phyloP scores from a whole-genome alignment of 208 protist genomes.

The Naegleria fowleri region DNA sequence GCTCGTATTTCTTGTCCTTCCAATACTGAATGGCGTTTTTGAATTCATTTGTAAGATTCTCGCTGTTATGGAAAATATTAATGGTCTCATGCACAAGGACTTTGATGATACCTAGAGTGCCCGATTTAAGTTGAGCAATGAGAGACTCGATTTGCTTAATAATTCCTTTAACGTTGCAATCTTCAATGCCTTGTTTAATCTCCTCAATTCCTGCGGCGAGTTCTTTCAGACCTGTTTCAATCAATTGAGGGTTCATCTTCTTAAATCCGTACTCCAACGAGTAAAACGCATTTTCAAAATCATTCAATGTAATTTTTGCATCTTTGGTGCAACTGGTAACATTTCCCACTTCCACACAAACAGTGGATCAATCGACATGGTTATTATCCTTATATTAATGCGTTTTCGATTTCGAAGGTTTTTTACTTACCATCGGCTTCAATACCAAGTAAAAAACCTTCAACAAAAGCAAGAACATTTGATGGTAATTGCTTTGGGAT shows the following conservation, averaged over 20 bases:
- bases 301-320: background rate
- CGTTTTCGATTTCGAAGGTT: too few species aligned
- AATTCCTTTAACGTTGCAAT: constrained; percentile 29
- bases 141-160: constrained; percentile 25
- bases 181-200: background rate
- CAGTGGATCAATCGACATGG: too few species aligned
- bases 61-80: constrained; percentile 34
- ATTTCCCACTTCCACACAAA: background rate
- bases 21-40: constrained; percentile 25
- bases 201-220: background rate
- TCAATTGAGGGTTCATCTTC: background rate
- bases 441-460: background rate
- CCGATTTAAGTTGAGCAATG: background rate
- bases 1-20: background rate
- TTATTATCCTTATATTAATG: too few species aligned
- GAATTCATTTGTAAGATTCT: constrained; percentile 22
- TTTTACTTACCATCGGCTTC: background rate
- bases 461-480: background rate
- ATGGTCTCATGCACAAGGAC: constrained; percentile 29
- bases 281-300: background rate
- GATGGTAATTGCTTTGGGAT: background rate
- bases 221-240: background rate
- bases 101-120: constrained; percentile 20
- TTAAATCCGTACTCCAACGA: background rate
- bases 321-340: background rate